phyloP scores from a whole-genome alignment of 2,329 filamentous ascomycete species.

The Penicillium brevicompactum region DNA sequence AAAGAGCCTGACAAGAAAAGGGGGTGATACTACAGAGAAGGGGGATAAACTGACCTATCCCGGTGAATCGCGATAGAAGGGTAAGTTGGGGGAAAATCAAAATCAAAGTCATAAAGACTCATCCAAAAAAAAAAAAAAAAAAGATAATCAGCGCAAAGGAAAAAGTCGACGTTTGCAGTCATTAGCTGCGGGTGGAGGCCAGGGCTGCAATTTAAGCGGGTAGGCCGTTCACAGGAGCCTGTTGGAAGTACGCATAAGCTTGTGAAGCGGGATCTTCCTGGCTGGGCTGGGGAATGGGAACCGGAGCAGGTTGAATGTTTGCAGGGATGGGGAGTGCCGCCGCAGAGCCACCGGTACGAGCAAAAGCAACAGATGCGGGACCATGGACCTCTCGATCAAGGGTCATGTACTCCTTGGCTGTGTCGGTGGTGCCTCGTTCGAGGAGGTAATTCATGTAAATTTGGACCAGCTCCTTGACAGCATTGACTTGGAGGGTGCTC shows the following conservation, averaged over 20 bases:
- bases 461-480: slow-evolving; percentile 74
- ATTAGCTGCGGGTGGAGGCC: not conserved
- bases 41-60: slow-evolving; percentile 21
- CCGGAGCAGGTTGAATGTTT: slow-evolving; percentile 4
- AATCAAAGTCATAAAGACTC: slow-evolving; percentile 3
- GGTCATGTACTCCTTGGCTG: slow-evolving; percentile 81
- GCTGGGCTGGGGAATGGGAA: slow-evolving; percentile 5
- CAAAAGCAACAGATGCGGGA: slow-evolving; percentile 41
- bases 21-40: slow-evolving; percentile 23
- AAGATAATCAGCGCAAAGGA: not conserved
- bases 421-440: slow-evolving; percentile 76
- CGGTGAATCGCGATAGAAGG: slow-evolving; percentile 13
- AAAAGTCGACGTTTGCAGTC: slow-evolving; percentile 12
- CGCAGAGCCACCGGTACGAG: slow-evolving; percentile 31
- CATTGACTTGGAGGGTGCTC: slow-evolving; percentile 67
- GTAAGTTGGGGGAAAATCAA: slow-evolving; percentile 16
- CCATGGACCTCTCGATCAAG: slow-evolving; percentile 88
- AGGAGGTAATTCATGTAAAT: slow-evolving; percentile 83
- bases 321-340: slow-evolving; percentile 13
- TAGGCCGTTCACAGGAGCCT: slow-evolving; percentile 31
- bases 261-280: slow-evolving; percentile 23
- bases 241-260: slow-evolving; percentile 35
- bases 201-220: slow-evolving; percentile 14
- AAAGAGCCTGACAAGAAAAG: slow-evolving; percentile 11
- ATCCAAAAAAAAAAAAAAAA: not conserved